Percentiles rank a stretch among this genome's conserved stretches.
Evolutionary conservation across 495 filamentous ascomycete genomes (phyloP).

Genomic region (Penicillium dipodomyicola): DNA sequence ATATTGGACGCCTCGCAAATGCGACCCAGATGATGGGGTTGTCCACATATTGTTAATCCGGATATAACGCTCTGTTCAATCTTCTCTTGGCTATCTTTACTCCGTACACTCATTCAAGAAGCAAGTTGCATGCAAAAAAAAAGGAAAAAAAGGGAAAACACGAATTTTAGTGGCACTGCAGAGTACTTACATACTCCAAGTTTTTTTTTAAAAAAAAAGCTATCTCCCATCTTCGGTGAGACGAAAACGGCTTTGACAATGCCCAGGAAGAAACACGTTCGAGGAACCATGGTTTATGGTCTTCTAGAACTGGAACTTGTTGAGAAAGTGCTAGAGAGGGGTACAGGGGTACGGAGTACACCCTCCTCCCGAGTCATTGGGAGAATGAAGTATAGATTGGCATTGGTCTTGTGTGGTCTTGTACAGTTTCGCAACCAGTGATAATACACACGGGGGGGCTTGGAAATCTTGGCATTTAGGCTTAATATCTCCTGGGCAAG

Average conservation of each 20-base stretch:
- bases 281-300: conserved; percentile 10
- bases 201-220: too few relatives aligned
- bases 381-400: conserved; percentile 13
- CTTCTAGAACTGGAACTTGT: neutral
- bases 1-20: conserved; percentile 24
- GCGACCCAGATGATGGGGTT: conserved; percentile 1
- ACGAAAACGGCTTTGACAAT: too few relatives aligned
- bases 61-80: too few relatives aligned
- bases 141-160: too few relatives aligned
- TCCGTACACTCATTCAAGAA: neutral
- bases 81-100: too few relatives aligned
- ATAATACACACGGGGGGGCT: conserved; percentile 21
- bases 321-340: conserved; percentile 1
- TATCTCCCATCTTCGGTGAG: too few relatives aligned
- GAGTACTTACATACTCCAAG: too few relatives aligned
- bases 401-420: neutral
- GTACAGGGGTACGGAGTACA: too few relatives aligned
- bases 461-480: conserved; percentile 29
- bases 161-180: too few relatives aligned
- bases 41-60: too few relatives aligned
- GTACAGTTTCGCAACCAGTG: conserved; percentile 14
- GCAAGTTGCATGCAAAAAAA: too few relatives aligned
- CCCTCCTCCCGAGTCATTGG: conserved; percentile 6
- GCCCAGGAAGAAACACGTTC: neutral
- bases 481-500: conserved; percentile 23